Percentiles rank a stretch among this genome's conserved stretches.
Conservation (phyloP, 176 grass and related monocot genomes). For the Pharus latifolius region DNA sequence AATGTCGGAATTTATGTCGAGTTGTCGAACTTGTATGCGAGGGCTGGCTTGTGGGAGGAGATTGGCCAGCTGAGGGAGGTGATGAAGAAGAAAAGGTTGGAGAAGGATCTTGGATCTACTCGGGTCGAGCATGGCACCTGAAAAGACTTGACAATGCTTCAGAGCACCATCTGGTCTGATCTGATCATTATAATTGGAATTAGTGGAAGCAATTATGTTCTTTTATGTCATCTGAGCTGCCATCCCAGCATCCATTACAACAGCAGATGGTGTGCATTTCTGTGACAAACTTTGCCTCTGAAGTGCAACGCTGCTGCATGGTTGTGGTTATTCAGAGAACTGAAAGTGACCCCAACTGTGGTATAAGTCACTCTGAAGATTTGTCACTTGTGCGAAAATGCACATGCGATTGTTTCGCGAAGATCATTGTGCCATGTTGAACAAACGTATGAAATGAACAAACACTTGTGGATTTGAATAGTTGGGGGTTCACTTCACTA, state of each 20-base stretch:
- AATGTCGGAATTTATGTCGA: constrained; percentile 43
- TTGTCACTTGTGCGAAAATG: not conserved
- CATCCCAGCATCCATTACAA: not conserved
- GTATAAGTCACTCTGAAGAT: not conserved
- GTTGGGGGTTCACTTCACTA: not conserved
- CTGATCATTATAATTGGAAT: not conserved
- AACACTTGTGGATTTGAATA: not conserved
- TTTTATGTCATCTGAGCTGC: not conserved
- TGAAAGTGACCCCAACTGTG: not conserved
- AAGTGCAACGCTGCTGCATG: not conserved
- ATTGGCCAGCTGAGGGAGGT: constrained; percentile 29
- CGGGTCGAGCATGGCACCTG: constrained; percentile 26
- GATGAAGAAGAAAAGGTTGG: constrained; percentile 45
- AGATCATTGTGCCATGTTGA: not conserved
- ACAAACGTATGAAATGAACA: not conserved
- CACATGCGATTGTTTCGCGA: not conserved
- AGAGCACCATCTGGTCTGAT: not conserved
- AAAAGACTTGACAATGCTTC: not conserved
- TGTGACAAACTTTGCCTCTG: not conserved
- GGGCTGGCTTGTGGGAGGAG: constrained; percentile 50
- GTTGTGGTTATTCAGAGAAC: not conserved
- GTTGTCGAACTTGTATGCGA: constrained; percentile 58
- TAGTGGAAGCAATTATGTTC: not conserved
- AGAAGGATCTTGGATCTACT: constrained; percentile 43
- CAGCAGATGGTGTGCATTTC: not conserved